Conservation (phyloP, 2,329 filamentous ascomycete species). For the Penicillium hordei region DNA sequence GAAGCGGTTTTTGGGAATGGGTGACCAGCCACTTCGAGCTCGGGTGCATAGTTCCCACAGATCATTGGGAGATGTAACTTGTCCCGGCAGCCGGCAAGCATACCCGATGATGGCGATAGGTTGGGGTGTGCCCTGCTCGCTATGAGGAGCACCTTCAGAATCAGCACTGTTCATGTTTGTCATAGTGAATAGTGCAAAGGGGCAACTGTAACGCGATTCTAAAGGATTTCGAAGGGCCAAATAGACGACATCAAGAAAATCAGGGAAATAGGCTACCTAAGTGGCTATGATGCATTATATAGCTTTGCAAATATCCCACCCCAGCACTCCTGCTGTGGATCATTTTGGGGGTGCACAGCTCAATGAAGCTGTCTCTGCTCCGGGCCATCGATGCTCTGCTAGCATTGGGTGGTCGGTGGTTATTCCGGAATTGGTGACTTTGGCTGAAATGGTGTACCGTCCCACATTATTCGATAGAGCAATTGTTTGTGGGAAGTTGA, state of each 20-base stretch:
- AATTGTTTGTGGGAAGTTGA: not conserved
- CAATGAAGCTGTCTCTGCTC: constrained; percentile 1
- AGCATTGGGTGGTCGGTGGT: constrained; percentile 12
- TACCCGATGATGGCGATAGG: constrained; percentile 30
- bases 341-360: constrained; percentile 2
- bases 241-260: not conserved
- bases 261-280: not conserved
- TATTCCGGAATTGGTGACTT: constrained; percentile 3
- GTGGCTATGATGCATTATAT: constrained; percentile 1
- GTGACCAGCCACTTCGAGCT: constrained; percentile 23
- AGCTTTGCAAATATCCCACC: not conserved
- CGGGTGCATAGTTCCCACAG: constrained; percentile 28
- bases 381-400: not conserved
- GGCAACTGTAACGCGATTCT: not conserved
- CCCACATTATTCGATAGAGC: not conserved
- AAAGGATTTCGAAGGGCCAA: not conserved
- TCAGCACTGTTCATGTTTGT: constrained; percentile 14
- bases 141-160: constrained; percentile 5
- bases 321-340: not conserved
- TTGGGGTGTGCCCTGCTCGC: constrained; percentile 5
- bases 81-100: constrained; percentile 27
- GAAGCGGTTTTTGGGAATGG: constrained; percentile 25
- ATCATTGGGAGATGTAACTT: constrained; percentile 23
- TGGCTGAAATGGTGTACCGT: constrained; percentile 4
- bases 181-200: not conserved